phyloP scores from a whole-genome alignment of 1,284 basidiomycete genomes.

The Boletus subluridellus region DNA sequence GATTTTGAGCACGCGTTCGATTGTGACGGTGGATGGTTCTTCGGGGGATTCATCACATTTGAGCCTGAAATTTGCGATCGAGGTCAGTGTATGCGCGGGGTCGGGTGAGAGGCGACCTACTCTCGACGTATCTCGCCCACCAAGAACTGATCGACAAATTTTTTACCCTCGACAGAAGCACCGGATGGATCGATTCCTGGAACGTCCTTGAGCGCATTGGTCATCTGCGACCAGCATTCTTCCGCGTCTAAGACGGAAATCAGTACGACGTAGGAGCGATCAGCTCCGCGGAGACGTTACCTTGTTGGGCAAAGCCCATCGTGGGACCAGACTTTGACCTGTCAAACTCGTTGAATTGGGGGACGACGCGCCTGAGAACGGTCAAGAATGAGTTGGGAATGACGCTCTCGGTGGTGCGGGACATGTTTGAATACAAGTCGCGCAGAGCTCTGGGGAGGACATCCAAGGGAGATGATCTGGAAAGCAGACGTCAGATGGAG shows the following conservation, averaged over 20 bases:
- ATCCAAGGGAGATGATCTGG: conserved; percentile 24
- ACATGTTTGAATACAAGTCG: conserved; percentile 72
- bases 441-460: conserved; percentile 60
- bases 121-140: conserved; percentile 78
- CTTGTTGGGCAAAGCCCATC: conserved; percentile 81
- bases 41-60: conserved; percentile 79
- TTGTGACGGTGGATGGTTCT: conserved; percentile 63
- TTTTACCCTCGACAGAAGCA: conserved; percentile 37
- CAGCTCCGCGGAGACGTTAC: conserved; percentile 35
- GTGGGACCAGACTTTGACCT: conserved; percentile 43
- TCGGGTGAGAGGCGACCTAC: conserved; percentile 46
- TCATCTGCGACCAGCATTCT: conserved; percentile 86
- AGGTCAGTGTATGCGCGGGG: conserved; percentile 9
- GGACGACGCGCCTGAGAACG: conserved; percentile 74
- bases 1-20: conserved; percentile 82
- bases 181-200: conserved; percentile 42
- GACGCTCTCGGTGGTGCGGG: conserved; percentile 73
- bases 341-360: conserved; percentile 86
- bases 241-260: conserved; percentile 74
- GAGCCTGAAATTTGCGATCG: conserved; percentile 44
- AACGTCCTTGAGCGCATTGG: conserved; percentile 75
- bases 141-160: conserved; percentile 84
- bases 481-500: neutral
- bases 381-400: conserved; percentile 72
- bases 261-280: neutral